A percentile compares a stretch with the other conserved stretches of the same genome.
These are phyloP conservation scores for Aureococcus anophagefferens DNA, from an alignment of 108 stramenopile genomes.

Conservation along the genomic window DNA sequence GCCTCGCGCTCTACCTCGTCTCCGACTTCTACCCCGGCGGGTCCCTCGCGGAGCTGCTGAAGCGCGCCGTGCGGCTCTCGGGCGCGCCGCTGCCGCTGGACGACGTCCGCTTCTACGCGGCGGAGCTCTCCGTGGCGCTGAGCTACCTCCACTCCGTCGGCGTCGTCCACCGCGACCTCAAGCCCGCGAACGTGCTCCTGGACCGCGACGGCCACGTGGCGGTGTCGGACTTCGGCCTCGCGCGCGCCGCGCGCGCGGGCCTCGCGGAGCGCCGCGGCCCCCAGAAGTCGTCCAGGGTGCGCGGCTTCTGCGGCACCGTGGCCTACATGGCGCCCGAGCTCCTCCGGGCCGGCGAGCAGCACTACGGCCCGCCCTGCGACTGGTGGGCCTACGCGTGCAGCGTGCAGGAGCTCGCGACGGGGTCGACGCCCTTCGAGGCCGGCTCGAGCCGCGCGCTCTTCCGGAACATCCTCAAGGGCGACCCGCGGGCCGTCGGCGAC, in stretches of 20 bases:
- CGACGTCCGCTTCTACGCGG: conserved; percentile 25
- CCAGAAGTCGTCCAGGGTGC: neutral
- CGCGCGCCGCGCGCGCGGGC: neutral
- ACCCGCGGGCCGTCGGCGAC: too few species aligned
- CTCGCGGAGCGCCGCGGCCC: too few species aligned
- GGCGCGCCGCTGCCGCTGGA: conserved; percentile 6
- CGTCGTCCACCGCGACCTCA: conserved; percentile 45
- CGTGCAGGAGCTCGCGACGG: conserved; percentile 80
- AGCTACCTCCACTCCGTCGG: conserved; percentile 39
- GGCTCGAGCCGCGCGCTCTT: too few species aligned
- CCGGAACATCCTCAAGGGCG: too few species aligned
- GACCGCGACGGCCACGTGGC: conserved; percentile 36
- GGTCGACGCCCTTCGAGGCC: conserved; percentile 63
- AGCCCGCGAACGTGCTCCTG: conserved; percentile 43
- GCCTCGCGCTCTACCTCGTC: conserved; percentile 39
- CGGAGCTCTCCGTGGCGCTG: conserved; percentile 31
- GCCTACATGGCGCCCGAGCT: neutral
- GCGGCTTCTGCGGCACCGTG: neutral
- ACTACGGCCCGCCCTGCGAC: conserved; percentile 88
- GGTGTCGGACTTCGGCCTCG: conserved; percentile 37
- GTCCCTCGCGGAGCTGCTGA: conserved; percentile 37
- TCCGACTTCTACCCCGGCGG: conserved; percentile 42
- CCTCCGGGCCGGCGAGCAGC: neutral
- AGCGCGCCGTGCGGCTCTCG: conserved; percentile 17
- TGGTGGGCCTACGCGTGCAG: conserved; percentile 92